Evolutionary conservation across 1,139 yeast species (phyloP).

Genomic region (Hyphopichia pseudoburtonii): DNA sequence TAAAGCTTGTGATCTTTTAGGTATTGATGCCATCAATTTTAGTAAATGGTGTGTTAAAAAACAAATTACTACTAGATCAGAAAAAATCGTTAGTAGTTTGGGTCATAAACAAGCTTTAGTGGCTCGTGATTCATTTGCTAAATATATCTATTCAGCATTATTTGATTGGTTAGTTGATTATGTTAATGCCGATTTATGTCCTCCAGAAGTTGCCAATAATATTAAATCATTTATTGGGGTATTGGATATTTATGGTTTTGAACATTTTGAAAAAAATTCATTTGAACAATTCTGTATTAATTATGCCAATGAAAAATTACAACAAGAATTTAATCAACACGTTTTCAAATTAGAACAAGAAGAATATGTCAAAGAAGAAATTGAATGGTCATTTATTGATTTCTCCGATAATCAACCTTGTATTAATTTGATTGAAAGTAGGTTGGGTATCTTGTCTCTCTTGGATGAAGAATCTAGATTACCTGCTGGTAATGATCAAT

Average conservation of each 20-base stretch:
- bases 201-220: slow-evolving; percentile 59
- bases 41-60: slow-evolving; percentile 94
- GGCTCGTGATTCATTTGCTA: slow-evolving; percentile 94
- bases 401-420: slow-evolving; percentile 98
- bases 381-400: slow-evolving; percentile 96
- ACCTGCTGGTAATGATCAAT: slow-evolving; percentile 91
- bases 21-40: slow-evolving; percentile 70
- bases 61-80: slow-evolving; percentile 90
- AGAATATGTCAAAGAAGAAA: slow-evolving; percentile 87
- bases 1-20: slow-evolving; percentile 83
- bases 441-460: slow-evolving; percentile 81
- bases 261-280: slow-evolving; percentile 90
- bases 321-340: slow-evolving; percentile 96
- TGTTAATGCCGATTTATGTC: slow-evolving; percentile 80
- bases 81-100: slow-evolving; percentile 83
- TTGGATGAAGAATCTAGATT: slow-evolving; percentile 94
- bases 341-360: slow-evolving; percentile 97
- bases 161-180: slow-evolving; percentile 94
- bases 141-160: slow-evolving; percentile 86
- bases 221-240: slow-evolving; percentile 89
- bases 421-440: slow-evolving; percentile 87
- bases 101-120: slow-evolving; percentile 84
- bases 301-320: slow-evolving; percentile 95
- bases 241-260: slow-evolving; percentile 95
- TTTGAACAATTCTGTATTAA: slow-evolving; percentile 98